Base-by-base conservation (phyloP, 2,329 filamentous ascomycete species). In the Zymoseptoria passerinii region DNA sequence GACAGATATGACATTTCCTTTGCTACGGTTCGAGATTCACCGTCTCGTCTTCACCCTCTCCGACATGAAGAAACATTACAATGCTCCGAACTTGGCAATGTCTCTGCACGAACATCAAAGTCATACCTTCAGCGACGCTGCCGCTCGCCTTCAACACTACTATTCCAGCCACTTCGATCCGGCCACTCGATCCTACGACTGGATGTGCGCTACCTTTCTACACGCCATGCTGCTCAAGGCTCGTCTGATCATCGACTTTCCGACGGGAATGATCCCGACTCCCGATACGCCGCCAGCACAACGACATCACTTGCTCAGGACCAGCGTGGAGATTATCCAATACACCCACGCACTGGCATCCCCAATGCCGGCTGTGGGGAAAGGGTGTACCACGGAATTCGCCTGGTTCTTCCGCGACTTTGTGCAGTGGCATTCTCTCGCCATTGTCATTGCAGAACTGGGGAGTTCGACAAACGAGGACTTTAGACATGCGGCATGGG, bases 361-460 rank as follows among this genome's bases (percentile, higher is more conserved):
- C 2, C 35, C 35, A 44, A 44, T n/a, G 35, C 16, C 35, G 7
- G 35, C 35, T 5, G 35, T 13, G 16, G 16, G n/a, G 20, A 64
- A 67, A 44, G 56, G 60, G 2, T 54, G 63, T 4, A 58, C 65
- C 5, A 35, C 54, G 18, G 52, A 62, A 16, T 68, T 61, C 60
- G 35, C 54, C 3, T 70, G 67, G 67, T 70, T 65, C 60, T 66
- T 67, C 23, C 57, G 65, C 44, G 62, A 65, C 28, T 67, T 65
- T 28, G 60, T 68, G 9, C 67, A 68, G 28, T 70, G 67, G 67
- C 66, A 70, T 55, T 61, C 65, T 6, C 58, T 70, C 2, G 67
- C 66, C 1, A 66, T 68, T 8, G 63, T 70, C 1, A 61, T 70
- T 52, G 65, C 67, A 8, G 67, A 67, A 48, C 60, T 70, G 2